Conservation (phyloP, 2,329 filamentous ascomycete species). For the Claviceps quebecensis region DNA sequence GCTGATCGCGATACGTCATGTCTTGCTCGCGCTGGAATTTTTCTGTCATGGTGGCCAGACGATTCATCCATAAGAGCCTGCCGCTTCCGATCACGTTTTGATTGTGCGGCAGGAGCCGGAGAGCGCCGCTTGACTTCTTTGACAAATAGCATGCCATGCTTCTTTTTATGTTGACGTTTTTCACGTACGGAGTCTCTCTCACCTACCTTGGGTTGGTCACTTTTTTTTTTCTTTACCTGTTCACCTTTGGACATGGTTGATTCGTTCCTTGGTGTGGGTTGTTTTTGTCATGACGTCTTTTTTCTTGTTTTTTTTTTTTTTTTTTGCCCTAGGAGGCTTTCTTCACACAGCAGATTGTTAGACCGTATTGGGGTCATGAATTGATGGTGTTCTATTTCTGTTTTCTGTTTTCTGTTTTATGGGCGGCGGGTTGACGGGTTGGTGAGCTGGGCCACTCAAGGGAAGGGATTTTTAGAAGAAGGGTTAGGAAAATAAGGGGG, state of each 20-base stretch:
- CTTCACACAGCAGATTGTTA: background rate
- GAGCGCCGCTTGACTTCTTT: slow-evolving; percentile 23
- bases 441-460: too few relatives aligned
- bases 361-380: background rate
- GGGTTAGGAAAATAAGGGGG: too few relatives aligned
- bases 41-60: slow-evolving; percentile 59
- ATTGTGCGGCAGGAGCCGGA: slow-evolving; percentile 31
- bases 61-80: slow-evolving; percentile 65
- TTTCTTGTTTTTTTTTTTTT: background rate
- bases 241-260: background rate
- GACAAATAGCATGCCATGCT: background rate
- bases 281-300: background rate
- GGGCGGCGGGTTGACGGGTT: too few relatives aligned
- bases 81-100: slow-evolving; percentile 83
- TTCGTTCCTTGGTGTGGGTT: background rate
- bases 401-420: background rate
- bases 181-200: too few relatives aligned
- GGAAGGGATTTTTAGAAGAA: too few relatives aligned
- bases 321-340: background rate
- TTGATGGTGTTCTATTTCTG: background rate
- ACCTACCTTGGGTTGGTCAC: background rate
- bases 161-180: too few relatives aligned
- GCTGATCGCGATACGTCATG: slow-evolving; percentile 72
- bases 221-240: background rate
- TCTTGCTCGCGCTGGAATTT: slow-evolving; percentile 73